A percentile compares a stretch with the other conserved stretches of the same genome.
These are phyloP conservation scores for Globisporangium cylindrosporum DNA, from an alignment of 352 stramenopile genomes.

Conservation along the genomic window DNA sequence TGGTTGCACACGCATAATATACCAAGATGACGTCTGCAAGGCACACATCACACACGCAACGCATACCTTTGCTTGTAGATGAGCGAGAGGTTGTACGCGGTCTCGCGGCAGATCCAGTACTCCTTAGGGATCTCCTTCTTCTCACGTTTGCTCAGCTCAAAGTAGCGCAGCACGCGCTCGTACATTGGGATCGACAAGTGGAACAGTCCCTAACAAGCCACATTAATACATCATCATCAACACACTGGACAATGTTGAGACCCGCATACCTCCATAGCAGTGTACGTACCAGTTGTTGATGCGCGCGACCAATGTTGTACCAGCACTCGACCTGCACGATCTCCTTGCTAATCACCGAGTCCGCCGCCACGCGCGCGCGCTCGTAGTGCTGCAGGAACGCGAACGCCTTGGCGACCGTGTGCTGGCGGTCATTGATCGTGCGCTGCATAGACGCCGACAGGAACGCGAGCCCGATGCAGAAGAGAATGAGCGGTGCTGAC, in stretches of 20 bases:
- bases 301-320: slow-evolving; percentile 86
- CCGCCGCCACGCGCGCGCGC: slow-evolving; percentile 38
- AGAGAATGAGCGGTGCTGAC: slow-evolving; percentile 70
- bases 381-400: slow-evolving; percentile 85
- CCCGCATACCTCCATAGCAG: background rate
- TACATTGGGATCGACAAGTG: slow-evolving; percentile 88
- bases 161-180: slow-evolving; percentile 79
- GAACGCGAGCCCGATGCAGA: slow-evolving; percentile 84
- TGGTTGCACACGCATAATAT: background rate
- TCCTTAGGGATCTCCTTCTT: slow-evolving; percentile 47
- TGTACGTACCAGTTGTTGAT: slow-evolving; percentile 77
- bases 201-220: slow-evolving; percentile 59
- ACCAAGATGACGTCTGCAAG: background rate
- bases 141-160: slow-evolving; percentile 54
- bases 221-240: slow-evolving; percentile 2
- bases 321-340: slow-evolving; percentile 71
- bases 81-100: slow-evolving; percentile 85
- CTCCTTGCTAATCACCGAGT: slow-evolving; percentile 57
- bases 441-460: slow-evolving; percentile 83
- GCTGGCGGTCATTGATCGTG: slow-evolving; percentile 82
- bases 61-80: slow-evolving; percentile 87
- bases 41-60: background rate
- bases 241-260: too few species aligned
- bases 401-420: slow-evolving; percentile 84
- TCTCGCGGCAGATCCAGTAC: slow-evolving; percentile 78